Conservation (phyloP, 2,329 filamentous ascomycete genomes). For the Pyrenophora teres region DNA sequence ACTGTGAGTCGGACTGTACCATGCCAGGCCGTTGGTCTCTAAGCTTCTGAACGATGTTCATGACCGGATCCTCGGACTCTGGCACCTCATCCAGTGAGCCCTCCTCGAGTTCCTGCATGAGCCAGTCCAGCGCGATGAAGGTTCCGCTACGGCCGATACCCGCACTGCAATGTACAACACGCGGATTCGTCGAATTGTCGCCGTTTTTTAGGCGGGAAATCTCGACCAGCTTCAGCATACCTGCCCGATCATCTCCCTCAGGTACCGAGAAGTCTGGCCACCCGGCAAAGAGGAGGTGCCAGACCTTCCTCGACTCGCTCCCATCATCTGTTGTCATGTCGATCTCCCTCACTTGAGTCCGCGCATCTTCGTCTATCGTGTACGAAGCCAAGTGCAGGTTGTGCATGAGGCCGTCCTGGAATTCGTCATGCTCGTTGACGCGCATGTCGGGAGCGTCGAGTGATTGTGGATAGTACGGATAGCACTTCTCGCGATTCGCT, state of each 20-base stretch:
- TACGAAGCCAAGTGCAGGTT: constrained; percentile 66
- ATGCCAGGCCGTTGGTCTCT: constrained; percentile 90
- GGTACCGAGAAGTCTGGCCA: constrained; percentile 94
- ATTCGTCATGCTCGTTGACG: constrained; percentile 68
- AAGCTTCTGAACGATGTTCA: constrained; percentile 76
- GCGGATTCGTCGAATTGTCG: constrained; percentile 62
- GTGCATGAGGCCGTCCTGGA: constrained; percentile 69
- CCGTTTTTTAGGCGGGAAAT: constrained; percentile 66
- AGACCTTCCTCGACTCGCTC: constrained; percentile 67
- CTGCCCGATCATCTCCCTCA: constrained; percentile 66
- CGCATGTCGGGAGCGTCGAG: constrained; percentile 48
- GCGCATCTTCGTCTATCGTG: constrained; percentile 60
- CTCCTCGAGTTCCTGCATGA: constrained; percentile 78
- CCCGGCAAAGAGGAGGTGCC: constrained; percentile 81
- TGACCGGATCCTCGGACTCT: constrained; percentile 69
- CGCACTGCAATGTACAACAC: constrained; percentile 75
- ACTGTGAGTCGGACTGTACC: constrained; percentile 89
- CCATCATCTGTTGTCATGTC: constrained; percentile 53
- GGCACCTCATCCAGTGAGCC: constrained; percentile 64
- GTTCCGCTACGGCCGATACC: constrained; percentile 94
- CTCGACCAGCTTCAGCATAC: constrained; percentile 71
- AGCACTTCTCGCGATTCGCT: constrained; percentile 78
- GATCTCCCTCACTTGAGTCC: constrained; percentile 75
- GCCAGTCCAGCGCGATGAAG: constrained; percentile 93
- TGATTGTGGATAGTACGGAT: constrained; percentile 76